Evolutionary conservation across 1,284 basidiomycete genomes (phyloP).

Genomic region (Ceratobasidium sp.): DNA sequence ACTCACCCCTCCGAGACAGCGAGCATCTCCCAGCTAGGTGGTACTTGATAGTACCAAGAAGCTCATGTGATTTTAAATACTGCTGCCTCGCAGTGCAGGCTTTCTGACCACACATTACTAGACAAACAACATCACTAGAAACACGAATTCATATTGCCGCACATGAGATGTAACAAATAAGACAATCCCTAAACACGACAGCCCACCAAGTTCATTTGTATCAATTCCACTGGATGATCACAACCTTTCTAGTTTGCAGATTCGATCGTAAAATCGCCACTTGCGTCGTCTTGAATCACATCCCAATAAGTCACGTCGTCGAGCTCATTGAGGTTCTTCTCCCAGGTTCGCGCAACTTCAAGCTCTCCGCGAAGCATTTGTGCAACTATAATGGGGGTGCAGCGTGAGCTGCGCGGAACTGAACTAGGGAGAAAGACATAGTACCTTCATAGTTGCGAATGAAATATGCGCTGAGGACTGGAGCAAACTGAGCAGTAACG

Average conservation of each 20-base stretch:
- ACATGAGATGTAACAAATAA: too few relatives aligned
- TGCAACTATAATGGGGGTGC: neutral
- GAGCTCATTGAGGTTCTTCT: neutral
- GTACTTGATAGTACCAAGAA: too few relatives aligned
- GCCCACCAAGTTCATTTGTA: too few relatives aligned
- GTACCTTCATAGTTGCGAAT: neutral
- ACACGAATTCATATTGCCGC: too few relatives aligned
- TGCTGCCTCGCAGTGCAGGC: too few relatives aligned
- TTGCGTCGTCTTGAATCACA: neutral
- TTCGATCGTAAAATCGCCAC: neutral
- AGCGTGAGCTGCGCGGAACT: neutral
- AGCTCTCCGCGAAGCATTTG: neutral
- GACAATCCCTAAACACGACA: too few relatives aligned
- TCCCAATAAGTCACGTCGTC: constrained; percentile 1
- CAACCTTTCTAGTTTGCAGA: neutral
- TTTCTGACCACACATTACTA: too few relatives aligned
- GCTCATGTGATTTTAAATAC: too few relatives aligned
- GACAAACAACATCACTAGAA: too few relatives aligned
- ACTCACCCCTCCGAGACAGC: too few relatives aligned
- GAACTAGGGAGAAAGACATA: neutral
- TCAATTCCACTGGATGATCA: too few relatives aligned
- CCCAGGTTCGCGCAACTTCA: neutral
- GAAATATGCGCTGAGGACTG: neutral
- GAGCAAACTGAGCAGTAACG: neutral
- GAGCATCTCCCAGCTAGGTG: too few relatives aligned